Evolutionary conservation across 2,329 filamentous ascomycete species (phyloP).

Genomic region (Hymenoscyphus occultus): DNA sequence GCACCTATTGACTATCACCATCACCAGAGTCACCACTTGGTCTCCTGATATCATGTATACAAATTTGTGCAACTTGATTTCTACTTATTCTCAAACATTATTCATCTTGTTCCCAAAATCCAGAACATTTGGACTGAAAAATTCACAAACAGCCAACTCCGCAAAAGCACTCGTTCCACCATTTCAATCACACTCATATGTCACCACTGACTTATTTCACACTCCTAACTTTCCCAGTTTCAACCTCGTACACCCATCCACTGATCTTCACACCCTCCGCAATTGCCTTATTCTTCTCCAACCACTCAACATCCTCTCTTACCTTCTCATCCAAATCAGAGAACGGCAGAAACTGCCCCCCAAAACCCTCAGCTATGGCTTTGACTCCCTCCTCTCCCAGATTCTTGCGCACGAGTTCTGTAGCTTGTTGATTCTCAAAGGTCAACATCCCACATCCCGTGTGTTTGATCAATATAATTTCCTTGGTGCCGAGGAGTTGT

Average conservation of each 20-base stretch:
- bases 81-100: background rate
- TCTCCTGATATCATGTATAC: conserved; percentile 2
- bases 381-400: conserved; percentile 45
- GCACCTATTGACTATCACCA: background rate
- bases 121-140: background rate
- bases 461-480: conserved; percentile 54
- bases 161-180: background rate
- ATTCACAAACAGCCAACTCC: background rate
- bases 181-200: background rate
- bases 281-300: conserved; percentile 59
- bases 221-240: conserved; percentile 61
- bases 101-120: background rate
- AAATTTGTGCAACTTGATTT: background rate
- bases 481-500: conserved; percentile 72
- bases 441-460: conserved; percentile 72
- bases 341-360: conserved; percentile 44
- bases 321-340: conserved; percentile 62
- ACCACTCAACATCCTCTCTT: conserved; percentile 59
- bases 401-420: conserved; percentile 55
- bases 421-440: conserved; percentile 58
- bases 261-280: conserved; percentile 58
- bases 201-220: conserved; percentile 33
- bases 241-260: conserved; percentile 77
- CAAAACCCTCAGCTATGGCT: conserved; percentile 36
- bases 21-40: background rate